Percentiles rank a stretch among this genome's conserved stretches.
These are phyloP conservation scores for Rubia peregrina DNA, from an alignment of 305 asterid genomes.

Conservation along the genomic window DNA sequence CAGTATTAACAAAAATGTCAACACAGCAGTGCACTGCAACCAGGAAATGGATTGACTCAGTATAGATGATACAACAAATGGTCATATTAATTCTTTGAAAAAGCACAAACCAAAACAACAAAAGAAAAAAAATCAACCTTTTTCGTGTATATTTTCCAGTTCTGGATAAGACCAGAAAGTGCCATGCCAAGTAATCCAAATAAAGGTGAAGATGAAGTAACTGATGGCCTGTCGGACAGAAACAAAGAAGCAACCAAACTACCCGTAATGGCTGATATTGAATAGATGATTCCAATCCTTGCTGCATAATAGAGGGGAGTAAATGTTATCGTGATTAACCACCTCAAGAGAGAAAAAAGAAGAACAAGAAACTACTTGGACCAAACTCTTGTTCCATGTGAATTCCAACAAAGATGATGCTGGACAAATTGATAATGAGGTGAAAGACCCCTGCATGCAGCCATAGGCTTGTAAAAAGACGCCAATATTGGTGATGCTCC, in stretches of 20 bases:
- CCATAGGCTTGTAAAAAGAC: conserved; percentile 64
- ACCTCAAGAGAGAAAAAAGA: neutral
- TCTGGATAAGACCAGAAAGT: conserved; percentile 58
- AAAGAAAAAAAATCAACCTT: conserved; percentile 35
- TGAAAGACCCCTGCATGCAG: conserved; percentile 82
- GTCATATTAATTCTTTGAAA: neutral
- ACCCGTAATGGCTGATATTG: conserved; percentile 60
- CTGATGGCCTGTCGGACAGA: conserved; percentile 67
- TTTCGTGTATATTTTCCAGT: conserved; percentile 60
- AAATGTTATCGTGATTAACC: neutral
- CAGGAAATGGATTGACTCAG: conserved; percentile 13
- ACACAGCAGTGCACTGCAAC: conserved; percentile 52
- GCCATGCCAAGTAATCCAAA: conserved; percentile 79
- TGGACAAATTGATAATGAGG: conserved; percentile 50
- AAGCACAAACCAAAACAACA: no score
- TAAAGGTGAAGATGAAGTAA: conserved; percentile 71
- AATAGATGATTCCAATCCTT: conserved; percentile 57
- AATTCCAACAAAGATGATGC: conserved; percentile 64
- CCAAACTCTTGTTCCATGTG: conserved; percentile 92
- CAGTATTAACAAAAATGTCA: conserved; percentile 36
- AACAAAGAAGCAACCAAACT: conserved; percentile 59
- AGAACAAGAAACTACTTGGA: conserved; percentile 33
- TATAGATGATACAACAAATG: conserved; percentile 7
- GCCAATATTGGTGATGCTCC: conserved; percentile 55
- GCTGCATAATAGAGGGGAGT: conserved; percentile 34